A percentile compares a stretch with the other conserved stretches of the same genome.
Conservation (phyloP, 257 asterid genomes). For the Thymus quinquecostatus region DNA sequence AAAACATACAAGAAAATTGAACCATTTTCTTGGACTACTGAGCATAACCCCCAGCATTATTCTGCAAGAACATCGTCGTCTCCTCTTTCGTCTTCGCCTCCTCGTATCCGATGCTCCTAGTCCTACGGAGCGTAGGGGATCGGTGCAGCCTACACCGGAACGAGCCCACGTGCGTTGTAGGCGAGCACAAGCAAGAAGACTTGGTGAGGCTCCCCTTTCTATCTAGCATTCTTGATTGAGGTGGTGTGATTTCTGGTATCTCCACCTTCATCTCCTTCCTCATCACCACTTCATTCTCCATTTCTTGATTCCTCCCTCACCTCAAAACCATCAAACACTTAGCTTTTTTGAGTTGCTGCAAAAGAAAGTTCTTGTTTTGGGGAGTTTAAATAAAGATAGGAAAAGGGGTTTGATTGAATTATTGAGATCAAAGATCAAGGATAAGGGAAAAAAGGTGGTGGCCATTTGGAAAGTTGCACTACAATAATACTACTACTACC, state of each 20-base stretch:
- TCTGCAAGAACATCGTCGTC: constrained; percentile 10
- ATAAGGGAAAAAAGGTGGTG: constrained; percentile 38
- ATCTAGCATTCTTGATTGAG: constrained; percentile 36
- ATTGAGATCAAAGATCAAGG: constrained; percentile 34
- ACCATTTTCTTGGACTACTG: constrained; percentile 13
- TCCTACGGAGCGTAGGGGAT: constrained; percentile 55
- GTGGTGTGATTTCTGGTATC: constrained; percentile 35
- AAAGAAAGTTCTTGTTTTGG: constrained; percentile 11
- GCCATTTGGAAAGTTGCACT: constrained; percentile 1
- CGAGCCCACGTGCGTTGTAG: constrained; percentile 80
- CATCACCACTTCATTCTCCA: constrained; percentile 48
- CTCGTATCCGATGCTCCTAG: constrained; percentile 56
- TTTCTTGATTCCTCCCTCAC: constrained; percentile 15
- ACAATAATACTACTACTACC: not conserved
- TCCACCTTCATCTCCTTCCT: constrained; percentile 58
- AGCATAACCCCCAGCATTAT: constrained; percentile 34
- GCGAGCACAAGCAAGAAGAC: constrained; percentile 72
- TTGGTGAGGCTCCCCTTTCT: constrained; percentile 70
- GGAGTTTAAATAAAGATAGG: constrained; percentile 32
- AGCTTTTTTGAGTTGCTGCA: not conserved
- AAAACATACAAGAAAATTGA: not conserved
- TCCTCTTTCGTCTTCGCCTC: constrained; percentile 40
- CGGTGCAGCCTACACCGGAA: constrained; percentile 84
- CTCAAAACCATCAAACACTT: constrained; percentile 8
- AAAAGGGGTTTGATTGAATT: constrained; percentile 13